Evolutionary conservation across 2,329 filamentous ascomycete genomes (phyloP).

Genomic region (Penicillium sp.): DNA sequence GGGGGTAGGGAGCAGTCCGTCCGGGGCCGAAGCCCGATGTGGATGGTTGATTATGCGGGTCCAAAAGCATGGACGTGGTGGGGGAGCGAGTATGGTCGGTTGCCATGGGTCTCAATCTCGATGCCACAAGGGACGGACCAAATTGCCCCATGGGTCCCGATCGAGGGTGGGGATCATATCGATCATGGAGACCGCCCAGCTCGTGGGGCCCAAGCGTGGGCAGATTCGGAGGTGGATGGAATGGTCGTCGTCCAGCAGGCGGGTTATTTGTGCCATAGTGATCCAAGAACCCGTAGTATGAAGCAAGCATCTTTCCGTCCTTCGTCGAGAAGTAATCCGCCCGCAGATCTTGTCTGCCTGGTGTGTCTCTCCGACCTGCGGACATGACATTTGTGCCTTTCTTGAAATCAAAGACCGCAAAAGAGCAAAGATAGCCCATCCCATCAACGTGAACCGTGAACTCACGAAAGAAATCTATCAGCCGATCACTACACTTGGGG

Average conservation of each 20-base stretch:
- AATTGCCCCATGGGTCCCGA: constrained; percentile 19
- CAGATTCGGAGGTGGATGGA: constrained; percentile 74
- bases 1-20: constrained; percentile 27
- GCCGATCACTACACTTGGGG: constrained; percentile 83
- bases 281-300: constrained; percentile 91
- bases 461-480: constrained; percentile 97
- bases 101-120: constrained; percentile 26
- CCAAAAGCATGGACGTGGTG: constrained; percentile 46
- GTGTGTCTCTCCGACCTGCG: constrained; percentile 34
- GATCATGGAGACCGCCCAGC: constrained; percentile 46
- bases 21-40: constrained; percentile 36
- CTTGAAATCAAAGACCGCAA: constrained; percentile 96
- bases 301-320: constrained; percentile 97
- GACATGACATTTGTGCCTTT: constrained; percentile 64
- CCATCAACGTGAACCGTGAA: constrained; percentile 97
- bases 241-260: constrained; percentile 49
- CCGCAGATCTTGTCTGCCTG: constrained; percentile 61
- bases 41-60: constrained; percentile 49
- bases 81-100: constrained; percentile 36
- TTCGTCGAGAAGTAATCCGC: constrained; percentile 94
- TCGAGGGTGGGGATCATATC: constrained; percentile 26
- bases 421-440: constrained; percentile 92
- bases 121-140: constrained; percentile 30
- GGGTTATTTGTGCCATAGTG: constrained; percentile 79
- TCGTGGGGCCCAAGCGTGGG: constrained; percentile 66